Evolutionary conservation across 352 stramenopile species (phyloP).

Genomic region (Thraustotheca clavata): DNA sequence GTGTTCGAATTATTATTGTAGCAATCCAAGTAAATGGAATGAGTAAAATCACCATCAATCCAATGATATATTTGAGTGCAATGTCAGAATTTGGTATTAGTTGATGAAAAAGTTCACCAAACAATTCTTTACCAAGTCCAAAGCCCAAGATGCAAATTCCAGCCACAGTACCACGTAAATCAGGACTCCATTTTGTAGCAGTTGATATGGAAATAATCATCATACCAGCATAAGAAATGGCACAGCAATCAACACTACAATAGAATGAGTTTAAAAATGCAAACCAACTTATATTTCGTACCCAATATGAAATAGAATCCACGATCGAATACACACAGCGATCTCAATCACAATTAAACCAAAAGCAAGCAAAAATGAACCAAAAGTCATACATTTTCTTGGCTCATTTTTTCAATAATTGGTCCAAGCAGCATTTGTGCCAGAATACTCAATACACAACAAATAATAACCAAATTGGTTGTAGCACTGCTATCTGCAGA

Average conservation of each 20-base stretch:
- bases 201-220: conserved; percentile 2
- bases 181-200: conserved; percentile 25
- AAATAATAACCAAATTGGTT: not conserved
- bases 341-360: conserved; percentile 2
- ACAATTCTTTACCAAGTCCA: conserved; percentile 19
- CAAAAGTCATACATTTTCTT: conserved; percentile 5
- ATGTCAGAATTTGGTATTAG: not conserved
- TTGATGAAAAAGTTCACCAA: not conserved
- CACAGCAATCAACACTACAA: not conserved
- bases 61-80: not conserved
- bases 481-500: not conserved
- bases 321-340: not conserved
- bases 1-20: not conserved
- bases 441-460: conserved; percentile 9
- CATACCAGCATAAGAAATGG: conserved; percentile 11
- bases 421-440: conserved; percentile 11
- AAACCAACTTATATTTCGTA: not conserved
- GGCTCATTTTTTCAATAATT: conserved; percentile 17
- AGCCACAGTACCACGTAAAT: conserved; percentile 15
- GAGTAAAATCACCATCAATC: not conserved
- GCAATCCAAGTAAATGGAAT: not conserved
- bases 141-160: conserved; percentile 21
- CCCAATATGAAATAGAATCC: not conserved
- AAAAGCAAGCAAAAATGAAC: not conserved
- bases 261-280: not conserved